Base-by-base conservation (phyloP, 225 moss, liverwort and hornwort species). In the Lunularia cruciata region DNA sequence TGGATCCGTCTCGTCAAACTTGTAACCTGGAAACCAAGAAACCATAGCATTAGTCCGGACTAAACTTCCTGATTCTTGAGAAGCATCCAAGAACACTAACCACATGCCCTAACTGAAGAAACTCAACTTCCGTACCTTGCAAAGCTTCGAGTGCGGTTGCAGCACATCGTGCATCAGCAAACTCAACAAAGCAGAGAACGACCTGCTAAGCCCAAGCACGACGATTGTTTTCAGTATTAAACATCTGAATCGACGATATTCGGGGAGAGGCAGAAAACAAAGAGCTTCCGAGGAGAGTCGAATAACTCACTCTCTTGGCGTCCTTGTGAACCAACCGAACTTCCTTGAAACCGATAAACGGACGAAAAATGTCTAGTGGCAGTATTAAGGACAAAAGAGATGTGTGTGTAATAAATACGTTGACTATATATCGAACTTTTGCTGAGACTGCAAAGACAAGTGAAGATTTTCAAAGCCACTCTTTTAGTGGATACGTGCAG, bases 321-420 rank as follows among this genome's bases (percentile, higher is more conserved):
- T 98, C 96, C 75, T 98, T 98, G 73, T 98, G 96, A 56, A 98
- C 96, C 64, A 98, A 86, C 36, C 96, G 90, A 74, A 98, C 96
- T 83, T 98, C 96, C 68, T 98, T 98, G 36, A 98, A 98, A 64
- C 96, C 96, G 65, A 98, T 98, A 26, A 98, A 98, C 10, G 96
- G 96, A 46, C 96, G 93, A 52, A 98, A 98, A 42, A 98, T 98
- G 71, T 98, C 91, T 92, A 76, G 19, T 30, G 14, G 11, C 19
- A 27, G 38, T 37, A 47, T 81, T 34, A 78, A 76, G 77, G 82
- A 51, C 65, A 30, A 19, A 70, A 60, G 7, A 14, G 31, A 43
- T 35, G n/a, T n/a, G n/a, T n/a, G n/a, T n/a, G n/a, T n/a, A n/a
- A n/a, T n/a, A n/a, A n/a, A n/a, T n/a, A n/a, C n/a, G n/a, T n/a